A percentile compares a stretch with the other conserved stretches of the same genome.
These are phyloP conservation scores for Escovopsis sp. DNA, from an alignment of 2,329 filamentous ascomycete species.

Conservation along the genomic window DNA sequence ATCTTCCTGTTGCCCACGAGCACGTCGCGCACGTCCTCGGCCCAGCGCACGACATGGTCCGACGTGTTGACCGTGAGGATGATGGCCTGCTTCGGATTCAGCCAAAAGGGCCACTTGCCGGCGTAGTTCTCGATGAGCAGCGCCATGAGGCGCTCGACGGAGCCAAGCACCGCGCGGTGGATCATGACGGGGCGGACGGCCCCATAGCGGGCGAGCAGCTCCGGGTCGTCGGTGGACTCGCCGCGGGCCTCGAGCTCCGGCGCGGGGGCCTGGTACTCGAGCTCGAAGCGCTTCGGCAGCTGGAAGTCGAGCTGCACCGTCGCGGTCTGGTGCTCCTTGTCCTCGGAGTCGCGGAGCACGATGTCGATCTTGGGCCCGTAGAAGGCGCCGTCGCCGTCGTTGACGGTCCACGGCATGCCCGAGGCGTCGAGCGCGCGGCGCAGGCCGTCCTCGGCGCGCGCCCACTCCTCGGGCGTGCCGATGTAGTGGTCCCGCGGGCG, in stretches of 20 bases:
- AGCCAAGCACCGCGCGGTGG: slow-evolving; percentile 72
- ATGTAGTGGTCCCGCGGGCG: slow-evolving; percentile 64
- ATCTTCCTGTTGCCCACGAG: slow-evolving; percentile 29
- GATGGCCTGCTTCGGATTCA: slow-evolving; percentile 64
- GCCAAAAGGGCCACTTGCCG: slow-evolving; percentile 75
- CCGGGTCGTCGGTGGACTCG: slow-evolving; percentile 31
- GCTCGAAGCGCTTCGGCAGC: slow-evolving; percentile 63
- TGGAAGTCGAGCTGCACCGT: slow-evolving; percentile 87
- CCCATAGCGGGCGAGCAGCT: slow-evolving; percentile 35
- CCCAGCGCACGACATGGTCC: slow-evolving; percentile 35
- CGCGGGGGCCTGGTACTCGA: slow-evolving; percentile 58
- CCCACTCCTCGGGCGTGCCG: slow-evolving; percentile 51
- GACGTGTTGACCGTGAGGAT: slow-evolving; percentile 58
- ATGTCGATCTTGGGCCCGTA: slow-evolving; percentile 91
- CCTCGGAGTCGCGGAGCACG: slow-evolving; percentile 61
- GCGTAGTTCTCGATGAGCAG: slow-evolving; percentile 71
- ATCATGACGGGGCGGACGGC: slow-evolving; percentile 60
- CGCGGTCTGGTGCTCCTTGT: slow-evolving; percentile 78
- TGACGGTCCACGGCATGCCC: slow-evolving; percentile 56
- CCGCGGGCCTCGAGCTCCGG: slow-evolving; percentile 44
- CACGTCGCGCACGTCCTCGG: slow-evolving; percentile 29
- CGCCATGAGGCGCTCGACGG: slow-evolving; percentile 71
- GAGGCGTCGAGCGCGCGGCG: slow-evolving; percentile 43
- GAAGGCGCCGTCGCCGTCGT: slow-evolving; percentile 73
- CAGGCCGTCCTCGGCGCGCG: slow-evolving; percentile 25